Percentiles rank a stretch among this genome's conserved stretches.
These are phyloP conservation scores for Starmerella vitae DNA, from an alignment of 805 yeast genomes.

Conservation along the genomic window DNA sequence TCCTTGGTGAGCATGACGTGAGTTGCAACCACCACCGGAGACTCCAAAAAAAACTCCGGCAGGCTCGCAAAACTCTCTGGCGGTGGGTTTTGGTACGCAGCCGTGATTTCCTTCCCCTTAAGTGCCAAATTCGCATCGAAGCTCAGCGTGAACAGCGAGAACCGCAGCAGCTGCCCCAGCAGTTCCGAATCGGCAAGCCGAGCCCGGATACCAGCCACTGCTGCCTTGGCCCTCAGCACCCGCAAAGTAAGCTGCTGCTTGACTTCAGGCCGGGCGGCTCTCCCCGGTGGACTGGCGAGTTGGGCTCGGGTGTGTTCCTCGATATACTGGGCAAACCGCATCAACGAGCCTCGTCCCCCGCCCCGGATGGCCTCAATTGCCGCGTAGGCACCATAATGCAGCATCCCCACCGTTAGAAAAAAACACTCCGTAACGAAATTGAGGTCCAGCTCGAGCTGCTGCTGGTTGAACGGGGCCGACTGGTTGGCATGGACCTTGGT, in stretches of 20 bases:
- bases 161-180: constrained; percentile 60
- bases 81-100: constrained; percentile 32
- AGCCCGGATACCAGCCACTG: constrained; percentile 42
- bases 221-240: constrained; percentile 3
- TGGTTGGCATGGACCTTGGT: constrained; percentile 69
- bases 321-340: constrained; percentile 28
- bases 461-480: constrained; percentile 37
- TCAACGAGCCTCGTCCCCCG: constrained; percentile 36
- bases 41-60: constrained; percentile 81
- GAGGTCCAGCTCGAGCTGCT: constrained; percentile 31
- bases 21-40: constrained; percentile 52
- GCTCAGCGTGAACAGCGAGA: constrained; percentile 59
- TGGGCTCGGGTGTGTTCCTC: not conserved
- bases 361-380: constrained; percentile 43
- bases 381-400: constrained; percentile 87
- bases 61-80: constrained; percentile 63
- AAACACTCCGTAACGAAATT: constrained; percentile 91
- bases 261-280: not conserved
- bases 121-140: constrained; percentile 33
- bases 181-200: constrained; percentile 43
- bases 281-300: not conserved
- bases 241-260: not conserved
- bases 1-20: constrained; percentile 33
- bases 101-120: constrained; percentile 23
- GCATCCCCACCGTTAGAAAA: constrained; percentile 59